Evolutionary conservation across 2,329 filamentous ascomycete species (phyloP), one percentile per base, ranked within the genome.

Genomic region (Plectosphaerella cucumerina): DNA sequence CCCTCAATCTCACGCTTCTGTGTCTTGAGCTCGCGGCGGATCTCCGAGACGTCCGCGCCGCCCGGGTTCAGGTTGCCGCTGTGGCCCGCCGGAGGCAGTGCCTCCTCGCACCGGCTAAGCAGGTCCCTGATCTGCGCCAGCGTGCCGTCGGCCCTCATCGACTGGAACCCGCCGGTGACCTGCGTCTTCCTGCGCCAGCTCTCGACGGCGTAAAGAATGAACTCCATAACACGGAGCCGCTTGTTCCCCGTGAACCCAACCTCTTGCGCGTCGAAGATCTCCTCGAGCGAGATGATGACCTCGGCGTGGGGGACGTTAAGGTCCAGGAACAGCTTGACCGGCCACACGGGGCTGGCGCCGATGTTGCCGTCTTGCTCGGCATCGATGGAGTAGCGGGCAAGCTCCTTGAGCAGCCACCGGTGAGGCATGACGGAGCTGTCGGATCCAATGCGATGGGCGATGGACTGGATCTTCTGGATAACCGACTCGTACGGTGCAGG

Each of bases 401-500:
- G 67, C 54, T 85, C 75, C 1, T 81, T 81, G 11, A 88, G 73
- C 1, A 88, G 72, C 2, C 76, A 73, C 50, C 77, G 70, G 8
- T 86, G 78, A 0, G 82, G 83, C 69, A 88, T 87, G 50, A 86
- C 81, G 56, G 83, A 80, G 62, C 84, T 84, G 63, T 85, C 84
- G 20, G 83, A 75, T 10, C 80, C 80, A 15, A 84, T 82, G 42
- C 82, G 80, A 60, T 86, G 80, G 31, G 83, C 82, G 60, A 87
- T 84, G 51, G 80, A 79, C 53, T 84, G 79, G 42, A 88, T 76
- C 61, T 80, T 78, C 56, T 77, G 76, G 5, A 85, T 78, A 4
- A 94, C 79, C 2, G 78, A 77, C 66, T 93, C 89, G 69, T 88
- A 93, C 0, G 88, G 86, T 41, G 81, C 70, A 2, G 66, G 77